Percentiles rank a stretch among this genome's conserved stretches.
Evolutionary conservation across 1,139 yeast species (phyloP).

Genomic region (Suhomyces wounanorum): DNA sequence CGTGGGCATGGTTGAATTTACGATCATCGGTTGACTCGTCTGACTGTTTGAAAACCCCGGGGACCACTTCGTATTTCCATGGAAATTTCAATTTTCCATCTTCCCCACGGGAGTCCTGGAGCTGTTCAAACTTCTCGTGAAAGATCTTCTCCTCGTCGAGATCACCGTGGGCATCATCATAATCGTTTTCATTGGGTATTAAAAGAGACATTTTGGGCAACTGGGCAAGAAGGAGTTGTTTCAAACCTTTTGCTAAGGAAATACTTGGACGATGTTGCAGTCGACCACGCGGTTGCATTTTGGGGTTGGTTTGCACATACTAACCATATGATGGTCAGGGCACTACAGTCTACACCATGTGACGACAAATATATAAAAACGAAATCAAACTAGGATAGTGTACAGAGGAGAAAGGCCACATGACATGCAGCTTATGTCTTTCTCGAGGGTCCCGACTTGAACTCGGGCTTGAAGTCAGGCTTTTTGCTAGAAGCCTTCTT

Average conservation of each 20-base stretch:
- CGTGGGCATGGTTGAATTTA: constrained; percentile 38
- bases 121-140: constrained; percentile 12
- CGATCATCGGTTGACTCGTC: constrained; percentile 37
- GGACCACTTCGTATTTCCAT: constrained; percentile 44
- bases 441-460: constrained; percentile 51
- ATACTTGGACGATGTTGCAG: constrained; percentile 2
- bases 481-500: constrained; percentile 47
- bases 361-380: constrained; percentile 4
- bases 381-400: constrained; percentile 12
- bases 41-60: constrained; percentile 42
- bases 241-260: neutral
- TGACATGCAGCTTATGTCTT: constrained; percentile 36
- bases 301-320: neutral
- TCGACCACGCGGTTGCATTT: constrained; percentile 8
- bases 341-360: constrained; percentile 1
- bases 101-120: constrained; percentile 9
- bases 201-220: constrained; percentile 21
- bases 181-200: constrained; percentile 23
- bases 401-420: constrained; percentile 8
- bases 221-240: neutral
- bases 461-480: constrained; percentile 55
- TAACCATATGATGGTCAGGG: neutral
- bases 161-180: constrained; percentile 26
- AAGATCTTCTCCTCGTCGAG: constrained; percentile 17
- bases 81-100: constrained; percentile 15